phyloP scores from a whole-genome alignment of 2,329 filamentous ascomycete genomes.

The Ceratocystis albifundus region DNA sequence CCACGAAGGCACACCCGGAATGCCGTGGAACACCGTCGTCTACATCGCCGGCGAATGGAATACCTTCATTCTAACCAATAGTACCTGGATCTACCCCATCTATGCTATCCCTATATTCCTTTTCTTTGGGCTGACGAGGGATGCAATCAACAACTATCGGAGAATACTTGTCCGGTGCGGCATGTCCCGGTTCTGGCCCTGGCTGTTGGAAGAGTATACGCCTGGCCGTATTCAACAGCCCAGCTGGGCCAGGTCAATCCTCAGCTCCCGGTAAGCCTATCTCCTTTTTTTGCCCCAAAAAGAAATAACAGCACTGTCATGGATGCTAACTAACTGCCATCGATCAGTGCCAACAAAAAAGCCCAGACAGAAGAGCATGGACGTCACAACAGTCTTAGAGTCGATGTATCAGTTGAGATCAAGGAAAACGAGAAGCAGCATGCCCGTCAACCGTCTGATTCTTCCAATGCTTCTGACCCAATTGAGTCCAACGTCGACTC shows the following conservation, averaged over 20 bases:
- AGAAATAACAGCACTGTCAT: no score
- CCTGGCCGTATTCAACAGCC: slow-evolving; percentile 27
- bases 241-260: slow-evolving; percentile 18
- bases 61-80: slow-evolving; percentile 36
- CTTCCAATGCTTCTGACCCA: neutral
- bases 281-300: no score
- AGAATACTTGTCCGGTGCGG: slow-evolving; percentile 32
- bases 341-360: neutral
- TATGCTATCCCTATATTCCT: slow-evolving; percentile 39
- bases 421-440: neutral
- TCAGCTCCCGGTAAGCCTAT: slow-evolving; percentile 5
- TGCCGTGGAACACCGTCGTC: slow-evolving; percentile 39
- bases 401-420: neutral
- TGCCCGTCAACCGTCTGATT: neutral
- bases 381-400: neutral
- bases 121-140: slow-evolving; percentile 46
- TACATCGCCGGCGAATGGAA: slow-evolving; percentile 34
- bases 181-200: slow-evolving; percentile 36
- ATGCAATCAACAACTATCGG: slow-evolving; percentile 42
- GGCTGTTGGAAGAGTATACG: slow-evolving; percentile 33
- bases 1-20: slow-evolving; percentile 31
- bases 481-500: neutral
- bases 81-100: slow-evolving; percentile 39
- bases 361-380: neutral
- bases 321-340: neutral